phyloP scores from a whole-genome alignment of 352 stramenopile genomes.

The Albugo laibachii region DNA sequence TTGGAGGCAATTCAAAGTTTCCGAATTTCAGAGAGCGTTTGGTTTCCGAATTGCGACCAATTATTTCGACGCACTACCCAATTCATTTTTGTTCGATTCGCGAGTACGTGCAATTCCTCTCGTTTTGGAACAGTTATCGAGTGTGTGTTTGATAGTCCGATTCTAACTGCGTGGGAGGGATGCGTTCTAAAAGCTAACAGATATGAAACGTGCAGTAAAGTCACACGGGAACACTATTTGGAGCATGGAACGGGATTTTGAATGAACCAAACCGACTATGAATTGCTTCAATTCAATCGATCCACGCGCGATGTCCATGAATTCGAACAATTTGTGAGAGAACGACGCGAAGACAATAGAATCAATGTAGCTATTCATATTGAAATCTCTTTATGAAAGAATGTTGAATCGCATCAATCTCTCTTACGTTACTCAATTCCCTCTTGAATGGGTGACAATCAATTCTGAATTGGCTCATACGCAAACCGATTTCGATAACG shows the following conservation, averaged over 20 bases:
- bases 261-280: neutral
- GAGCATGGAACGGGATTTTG: constrained; percentile 61
- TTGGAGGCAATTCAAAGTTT: constrained; percentile 80
- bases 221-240: constrained; percentile 54
- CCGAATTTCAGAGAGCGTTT: constrained; percentile 60
- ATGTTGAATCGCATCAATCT: no score
- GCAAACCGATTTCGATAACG: no score
- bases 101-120: constrained; percentile 22
- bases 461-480: no score
- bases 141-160: constrained; percentile 14
- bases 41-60: constrained; percentile 27
- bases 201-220: constrained; percentile 11
- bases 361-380: no score
- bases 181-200: constrained; percentile 19
- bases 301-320: neutral
- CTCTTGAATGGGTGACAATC: no score
- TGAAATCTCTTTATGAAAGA: no score
- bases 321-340: no score
- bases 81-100: constrained; percentile 17
- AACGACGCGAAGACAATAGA: no score
- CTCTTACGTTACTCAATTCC: no score
- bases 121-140: neutral
- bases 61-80: constrained; percentile 29
- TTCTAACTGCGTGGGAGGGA: constrained; percentile 32
- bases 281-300: constrained; percentile 4